phyloP scores from a whole-genome alignment of 805 yeast genomes.

The Starmera quercuum region DNA sequence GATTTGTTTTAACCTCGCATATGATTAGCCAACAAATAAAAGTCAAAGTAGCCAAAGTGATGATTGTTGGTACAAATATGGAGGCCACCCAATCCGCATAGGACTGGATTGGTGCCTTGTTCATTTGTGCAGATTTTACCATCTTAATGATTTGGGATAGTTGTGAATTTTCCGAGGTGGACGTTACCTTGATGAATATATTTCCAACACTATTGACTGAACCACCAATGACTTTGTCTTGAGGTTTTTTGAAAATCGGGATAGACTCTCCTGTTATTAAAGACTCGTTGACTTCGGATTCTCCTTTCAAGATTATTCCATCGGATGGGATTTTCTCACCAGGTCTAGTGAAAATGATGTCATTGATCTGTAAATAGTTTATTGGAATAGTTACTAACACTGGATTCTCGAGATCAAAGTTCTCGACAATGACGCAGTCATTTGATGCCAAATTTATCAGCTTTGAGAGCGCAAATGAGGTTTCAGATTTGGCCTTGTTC shows the following conservation, averaged over 20 bases:
- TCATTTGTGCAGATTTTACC: slow-evolving; percentile 84
- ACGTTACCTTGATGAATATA: slow-evolving; percentile 58
- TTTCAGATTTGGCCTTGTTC: slow-evolving; percentile 87
- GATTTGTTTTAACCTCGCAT: slow-evolving; percentile 24
- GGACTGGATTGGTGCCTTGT: slow-evolving; percentile 85
- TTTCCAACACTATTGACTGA: slow-evolving; percentile 78
- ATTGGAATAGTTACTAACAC: slow-evolving; percentile 49
- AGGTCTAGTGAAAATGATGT: slow-evolving; percentile 70
- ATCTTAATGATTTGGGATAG: slow-evolving; percentile 79
- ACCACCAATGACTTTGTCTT: slow-evolving; percentile 77
- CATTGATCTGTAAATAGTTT: slow-evolving; percentile 71
- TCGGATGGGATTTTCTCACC: slow-evolving; percentile 92
- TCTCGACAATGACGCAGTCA: slow-evolving; percentile 55
- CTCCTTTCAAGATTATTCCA: slow-evolving; percentile 72
- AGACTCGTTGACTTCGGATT: slow-evolving; percentile 82
- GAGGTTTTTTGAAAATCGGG: slow-evolving; percentile 57
- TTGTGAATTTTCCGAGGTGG: slow-evolving; percentile 78
- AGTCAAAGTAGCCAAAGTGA: slow-evolving; percentile 56
- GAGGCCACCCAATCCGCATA: slow-evolving; percentile 83
- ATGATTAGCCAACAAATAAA: slow-evolving; percentile 54
- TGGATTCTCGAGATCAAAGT: slow-evolving; percentile 19
- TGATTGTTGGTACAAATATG: slow-evolving; percentile 71
- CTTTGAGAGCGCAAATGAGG: slow-evolving; percentile 80
- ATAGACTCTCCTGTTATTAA: slow-evolving; percentile 86
- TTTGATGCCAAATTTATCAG: slow-evolving; percentile 77